Base-by-base conservation (phyloP, 257 asterid genomes). In the Linaria vulgaris region DNA sequence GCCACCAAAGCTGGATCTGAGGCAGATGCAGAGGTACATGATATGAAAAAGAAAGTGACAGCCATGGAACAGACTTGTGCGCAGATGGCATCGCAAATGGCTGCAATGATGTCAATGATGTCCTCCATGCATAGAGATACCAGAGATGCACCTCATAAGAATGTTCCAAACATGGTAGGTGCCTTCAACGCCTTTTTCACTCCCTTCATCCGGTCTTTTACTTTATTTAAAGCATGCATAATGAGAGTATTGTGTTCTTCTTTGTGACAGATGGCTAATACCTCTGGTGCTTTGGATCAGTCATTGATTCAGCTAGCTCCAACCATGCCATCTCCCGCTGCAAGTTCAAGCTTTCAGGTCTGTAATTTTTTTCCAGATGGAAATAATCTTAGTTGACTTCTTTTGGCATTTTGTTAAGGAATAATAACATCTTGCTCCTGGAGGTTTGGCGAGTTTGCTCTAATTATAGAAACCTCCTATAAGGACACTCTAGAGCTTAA, bases 61-160 rank as follows among this genome's bases (percentile, higher is more conserved):
- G 61, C 69, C 52, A 62, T 77, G 82, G 82, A 77, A 72, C 72
- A 73, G 72, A 70, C 79, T 47, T 77, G 82, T 69, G 66, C 74
- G 0, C 77, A 73, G 69, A 77, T 77, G 79, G 79, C 74, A 9
- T 49, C 65, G 7, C 82, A 77, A 69, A 77, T 77, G 82, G 75
- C 79, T 9, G 50, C 82, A 17, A 73, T 77, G 82, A 73, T 77
- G 72, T 58, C 82, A 17, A 73, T 77, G 82, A 73, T 77, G 72
- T 58, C 82, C 27, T 66, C 79, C 55, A 67, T 66, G 76, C 68
- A 72, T 14, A 73, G 31, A 27, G 70, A 41, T 59, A 19, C 46
- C 12, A 73, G 31, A 27, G 70, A 41, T 59, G 19, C 46, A 15
- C 45, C 74, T 51, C 68, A 51, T 38, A 57, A 37, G 48, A 63